Base-by-base conservation (phyloP, 768 basidiomycete species). In the Rossbeevera mucosa region DNA sequence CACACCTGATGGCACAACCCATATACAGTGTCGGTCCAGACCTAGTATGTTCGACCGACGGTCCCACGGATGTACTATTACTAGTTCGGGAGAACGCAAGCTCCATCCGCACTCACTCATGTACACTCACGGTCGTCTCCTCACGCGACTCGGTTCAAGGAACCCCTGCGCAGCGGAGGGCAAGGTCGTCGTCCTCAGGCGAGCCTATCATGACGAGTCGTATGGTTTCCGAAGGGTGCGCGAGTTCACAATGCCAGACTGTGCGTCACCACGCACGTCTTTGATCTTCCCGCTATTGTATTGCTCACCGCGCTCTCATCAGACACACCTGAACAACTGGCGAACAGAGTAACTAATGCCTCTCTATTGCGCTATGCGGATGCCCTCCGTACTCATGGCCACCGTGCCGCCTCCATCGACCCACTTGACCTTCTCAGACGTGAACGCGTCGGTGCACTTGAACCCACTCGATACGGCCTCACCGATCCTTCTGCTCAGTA, bases 351-450 rank as follows among this genome's bases (percentile, higher is more conserved):
- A 13, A 64, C 66, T 3, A 93, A 94, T 59, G 91, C 91, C 0
- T 74, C 89, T 3, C 73, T 96, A 16, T 72, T 94, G 41, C 86
- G 94, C 29, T 94, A 93, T 64, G 89, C 93, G 11, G 94, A 95
- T 65, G 86, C 88, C 2, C 78, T 95, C 59, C 80, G 92, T n/a
- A 84, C 77, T 0, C 88, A 92, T 57, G 88, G 87, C 0, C 91
- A 93, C 62, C 81, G 90, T 26, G 90, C 91, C 3, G 91, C 91
- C 0, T 76, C 80, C 40, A 88, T 95, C 38, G 93, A 96, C 64
- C 93, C 94, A 0, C 72, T 95, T 30, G 91, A 93, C 67, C 71
- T 95, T 47, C 85, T 95, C 26, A 85, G 89, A 49, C 82, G 93
- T 14, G 91, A 93, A 60, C 83, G 77, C 45, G 82, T 91, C 58